Evolutionary conservation across 1,284 basidiomycete species (phyloP).

Genomic region (Earliella scabrosa): DNA sequence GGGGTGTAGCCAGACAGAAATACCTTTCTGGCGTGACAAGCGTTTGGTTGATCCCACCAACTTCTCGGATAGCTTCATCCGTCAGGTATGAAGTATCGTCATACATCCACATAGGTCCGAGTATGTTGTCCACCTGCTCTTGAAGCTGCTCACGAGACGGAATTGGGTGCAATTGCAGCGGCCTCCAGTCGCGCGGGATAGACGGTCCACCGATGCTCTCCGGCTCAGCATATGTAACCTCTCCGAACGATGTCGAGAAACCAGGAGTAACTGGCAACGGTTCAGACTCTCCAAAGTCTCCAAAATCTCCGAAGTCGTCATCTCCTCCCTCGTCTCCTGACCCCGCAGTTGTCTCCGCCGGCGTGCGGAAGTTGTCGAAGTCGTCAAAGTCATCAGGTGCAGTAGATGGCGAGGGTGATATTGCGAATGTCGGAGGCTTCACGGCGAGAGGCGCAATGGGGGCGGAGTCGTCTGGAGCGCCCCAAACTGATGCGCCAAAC

Average conservation of each 20-base stretch:
- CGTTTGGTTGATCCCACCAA: slow-evolving; percentile 80
- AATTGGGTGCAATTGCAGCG: slow-evolving; percentile 67
- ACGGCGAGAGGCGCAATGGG: slow-evolving; percentile 31
- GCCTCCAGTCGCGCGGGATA: slow-evolving; percentile 53
- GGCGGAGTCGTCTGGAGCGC: slow-evolving; percentile 45
- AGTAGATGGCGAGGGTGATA: slow-evolving; percentile 38
- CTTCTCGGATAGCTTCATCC: slow-evolving; percentile 77
- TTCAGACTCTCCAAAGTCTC: slow-evolving; percentile 78
- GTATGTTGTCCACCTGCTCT: slow-evolving; percentile 64
- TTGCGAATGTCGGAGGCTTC: slow-evolving; percentile 26
- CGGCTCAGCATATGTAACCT: slow-evolving; percentile 28
- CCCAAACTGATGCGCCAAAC: slow-evolving; percentile 78
- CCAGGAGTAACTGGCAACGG: slow-evolving; percentile 31
- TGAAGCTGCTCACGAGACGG: slow-evolving; percentile 61
- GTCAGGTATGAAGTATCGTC: slow-evolving; percentile 57
- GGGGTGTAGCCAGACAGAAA: slow-evolving; percentile 26
- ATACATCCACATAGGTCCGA: slow-evolving; percentile 66
- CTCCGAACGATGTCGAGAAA: slow-evolving; percentile 39
- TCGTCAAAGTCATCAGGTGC: slow-evolving; percentile 60
- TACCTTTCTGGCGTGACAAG: slow-evolving; percentile 78
- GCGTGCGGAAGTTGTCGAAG: slow-evolving; percentile 71
- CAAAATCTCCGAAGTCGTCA: slow-evolving; percentile 87
- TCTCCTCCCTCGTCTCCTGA: slow-evolving; percentile 47
- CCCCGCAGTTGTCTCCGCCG: slow-evolving; percentile 45
- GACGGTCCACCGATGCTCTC: slow-evolving; percentile 47